Base-by-base conservation (phyloP, 2,329 filamentous ascomycete species). In the Aspergillus unguis region DNA sequence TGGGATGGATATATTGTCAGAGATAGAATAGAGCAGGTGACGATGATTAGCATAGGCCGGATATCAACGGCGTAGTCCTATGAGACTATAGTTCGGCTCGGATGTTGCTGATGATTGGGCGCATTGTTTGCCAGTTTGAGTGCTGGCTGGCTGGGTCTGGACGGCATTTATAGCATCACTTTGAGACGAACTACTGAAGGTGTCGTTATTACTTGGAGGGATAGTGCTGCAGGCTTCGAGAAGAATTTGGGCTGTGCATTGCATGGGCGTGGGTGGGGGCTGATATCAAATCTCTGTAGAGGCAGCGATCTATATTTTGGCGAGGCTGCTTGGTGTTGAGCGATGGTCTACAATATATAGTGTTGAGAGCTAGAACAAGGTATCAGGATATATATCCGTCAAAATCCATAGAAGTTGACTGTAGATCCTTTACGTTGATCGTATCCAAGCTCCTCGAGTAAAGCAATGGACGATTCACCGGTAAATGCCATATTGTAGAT, bases 221-320 rank as follows among this genome's bases (percentile, higher is more conserved):
- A 17, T 17, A 17, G 17, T 17, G 17, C 17, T 17, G 46, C 33
- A 46, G 48, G 52, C 56, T 62, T 62, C 59, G 58, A 62, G 59
- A 62, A 62, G 57, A 51, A 58, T 7, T 50, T 56, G 59, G 58
- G 49, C 50, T 58, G 55, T 61, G 58, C 58, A 53, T 57, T 58
- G 56, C 56, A 57, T 17, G 17, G 51, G 48, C 53, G 56, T 49
- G 52, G 52, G 37, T 40, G 46, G 35, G 45, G n/a, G 32, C 45
- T 38, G 36, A 48, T 48, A 33, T 40, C 33, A 17, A 17, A 17
- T 17, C 17, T 17, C 17, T 17, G 17, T 17, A 17, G 17, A 17
- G 17, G 17, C 17, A 17, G 17, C 17, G 17, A 17, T 17, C 17
- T 17, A 17, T 17, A 17, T 17, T 17, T 17, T 17, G 17, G 17